Percentiles rank a stretch among this genome's conserved stretches.
Evolutionary conservation across 163 green algal species (phyloP).

Genomic region (Coccomyxa subellipsoidea): DNA sequence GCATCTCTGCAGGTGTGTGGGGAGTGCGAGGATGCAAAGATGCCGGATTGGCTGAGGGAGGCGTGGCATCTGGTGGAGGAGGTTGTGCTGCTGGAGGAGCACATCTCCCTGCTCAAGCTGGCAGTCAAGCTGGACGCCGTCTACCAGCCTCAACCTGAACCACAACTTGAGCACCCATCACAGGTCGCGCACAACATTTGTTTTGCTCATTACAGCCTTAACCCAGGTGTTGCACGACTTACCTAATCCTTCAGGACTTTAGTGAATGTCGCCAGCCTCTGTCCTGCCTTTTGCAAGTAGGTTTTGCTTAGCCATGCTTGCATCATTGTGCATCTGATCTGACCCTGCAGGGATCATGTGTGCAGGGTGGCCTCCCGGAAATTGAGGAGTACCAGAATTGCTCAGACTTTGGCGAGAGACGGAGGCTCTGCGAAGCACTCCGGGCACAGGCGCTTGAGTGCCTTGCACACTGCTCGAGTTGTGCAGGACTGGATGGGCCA

Average conservation of each 20-base stretch:
- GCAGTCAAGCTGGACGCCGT: constrained; percentile 11
- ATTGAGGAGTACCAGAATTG: background rate
- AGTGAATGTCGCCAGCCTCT: too few relatives aligned
- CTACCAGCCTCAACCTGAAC: background rate
- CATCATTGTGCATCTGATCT: background rate
- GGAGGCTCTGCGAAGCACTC: background rate
- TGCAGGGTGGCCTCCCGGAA: background rate
- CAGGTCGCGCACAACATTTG: background rate
- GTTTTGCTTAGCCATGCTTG: too few relatives aligned
- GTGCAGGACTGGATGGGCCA: background rate
- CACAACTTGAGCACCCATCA: background rate
- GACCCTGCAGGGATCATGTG: background rate
- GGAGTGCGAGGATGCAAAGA: background rate
- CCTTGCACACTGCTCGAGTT: background rate
- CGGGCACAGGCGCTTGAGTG: background rate
- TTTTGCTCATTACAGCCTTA: too few relatives aligned
- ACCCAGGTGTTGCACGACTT: too few relatives aligned
- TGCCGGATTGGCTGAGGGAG: background rate
- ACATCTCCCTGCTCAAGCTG: constrained; percentile 29
- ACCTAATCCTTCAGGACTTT: too few relatives aligned
- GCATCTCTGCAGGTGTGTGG: constrained; percentile 18
- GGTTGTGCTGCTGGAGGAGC: constrained; percentile 22
- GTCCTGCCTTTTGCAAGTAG: too few relatives aligned
- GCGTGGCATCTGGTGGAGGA: constrained; percentile 26
- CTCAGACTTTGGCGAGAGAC: background rate